Evolutionary conservation across 2,329 filamentous ascomycete genomes (phyloP), one percentile per base, ranked within the genome.

Genomic region (Botrytis pseudocinerea): DNA sequence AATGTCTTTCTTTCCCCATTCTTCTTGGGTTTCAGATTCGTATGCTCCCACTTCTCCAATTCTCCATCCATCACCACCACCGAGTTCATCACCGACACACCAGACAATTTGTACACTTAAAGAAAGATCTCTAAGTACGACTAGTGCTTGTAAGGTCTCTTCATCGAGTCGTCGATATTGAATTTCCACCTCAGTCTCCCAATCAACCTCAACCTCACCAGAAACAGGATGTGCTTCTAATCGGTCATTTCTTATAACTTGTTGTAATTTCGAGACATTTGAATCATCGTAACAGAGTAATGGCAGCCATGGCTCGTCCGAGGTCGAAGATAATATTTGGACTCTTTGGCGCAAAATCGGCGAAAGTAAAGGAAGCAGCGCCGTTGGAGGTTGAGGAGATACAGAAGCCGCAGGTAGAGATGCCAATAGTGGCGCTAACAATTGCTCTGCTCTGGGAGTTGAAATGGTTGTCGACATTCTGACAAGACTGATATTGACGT

Each of bases 201-300:
- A 86, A 78, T 89, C 87, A 32, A 95, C 82, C 82, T 95, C 93
- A 71, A 95, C 88, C 81, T 95, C 92, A 71, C 92, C 93, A 3
- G 92, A 94, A 7, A 92, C 89, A 4, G 93, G 93, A 78, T 96
- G 93, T n/a, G 92, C 92, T 81, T 95, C 92, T 46, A 95, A 84
- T 63, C 86, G 83, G 70, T 92, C 88, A 72, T 87, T 86, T 77
- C 87, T 86, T 46, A 90, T 89, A 22, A 91, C 83, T 73, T 88
- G 84, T n/a, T 87, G 85, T 28, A 95, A 85, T 76, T 85, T 87
- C 14, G 84, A 80, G 4, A 84, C 85, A 61, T 87, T 83, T 4
- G 85, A 84, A 75, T 87, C 86, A 75, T 86, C 82, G 84, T 93
- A 95, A 79, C 89, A 91, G 38, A 95, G 85, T 46, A 95, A 85